Evolutionary conservation across 1,284 basidiomycete genomes (phyloP).

Genomic region (Tetrapyrgos nigripes): DNA sequence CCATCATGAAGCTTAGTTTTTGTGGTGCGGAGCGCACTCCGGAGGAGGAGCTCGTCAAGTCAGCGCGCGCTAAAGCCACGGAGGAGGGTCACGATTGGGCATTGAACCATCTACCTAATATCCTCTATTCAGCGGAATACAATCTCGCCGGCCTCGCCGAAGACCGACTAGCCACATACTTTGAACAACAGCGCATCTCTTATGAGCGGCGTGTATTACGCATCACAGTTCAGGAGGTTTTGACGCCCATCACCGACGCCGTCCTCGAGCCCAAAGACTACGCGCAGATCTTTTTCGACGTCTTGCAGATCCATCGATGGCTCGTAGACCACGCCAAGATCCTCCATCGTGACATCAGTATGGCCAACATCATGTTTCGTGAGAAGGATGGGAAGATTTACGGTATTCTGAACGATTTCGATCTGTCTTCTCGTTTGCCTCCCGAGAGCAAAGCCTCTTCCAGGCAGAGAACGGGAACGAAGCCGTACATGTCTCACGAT

Average conservation of each 20-base stretch:
- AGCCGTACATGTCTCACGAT: conserved; percentile 23
- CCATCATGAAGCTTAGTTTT: conserved; percentile 11
- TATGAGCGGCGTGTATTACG: conserved; percentile 12
- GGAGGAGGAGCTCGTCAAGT: neutral
- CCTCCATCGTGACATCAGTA: conserved; percentile 11
- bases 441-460: neutral
- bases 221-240: neutral
- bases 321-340: conserved; percentile 1
- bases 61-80: neutral
- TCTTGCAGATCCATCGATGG: conserved; percentile 9
- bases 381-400: neutral
- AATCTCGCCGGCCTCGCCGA: too few species aligned
- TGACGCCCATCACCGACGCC: conserved; percentile 3
- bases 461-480: conserved; percentile 23
- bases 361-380: conserved; percentile 10
- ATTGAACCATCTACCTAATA: conserved; percentile 10
- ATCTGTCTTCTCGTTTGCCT: conserved; percentile 3
- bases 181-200: neutral
- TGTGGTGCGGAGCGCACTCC: neutral
- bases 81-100: conserved; percentile 5
- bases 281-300: conserved; percentile 8
- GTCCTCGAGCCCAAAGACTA: conserved; percentile 1
- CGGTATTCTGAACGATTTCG: conserved; percentile 11
- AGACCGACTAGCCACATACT: neutral
- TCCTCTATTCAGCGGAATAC: neutral